Percentiles rank a stretch among this genome's conserved stretches.
Evolutionary conservation across 2,329 filamentous ascomycete genomes (phyloP).

Genomic region (Aspergillus ibericus): DNA sequence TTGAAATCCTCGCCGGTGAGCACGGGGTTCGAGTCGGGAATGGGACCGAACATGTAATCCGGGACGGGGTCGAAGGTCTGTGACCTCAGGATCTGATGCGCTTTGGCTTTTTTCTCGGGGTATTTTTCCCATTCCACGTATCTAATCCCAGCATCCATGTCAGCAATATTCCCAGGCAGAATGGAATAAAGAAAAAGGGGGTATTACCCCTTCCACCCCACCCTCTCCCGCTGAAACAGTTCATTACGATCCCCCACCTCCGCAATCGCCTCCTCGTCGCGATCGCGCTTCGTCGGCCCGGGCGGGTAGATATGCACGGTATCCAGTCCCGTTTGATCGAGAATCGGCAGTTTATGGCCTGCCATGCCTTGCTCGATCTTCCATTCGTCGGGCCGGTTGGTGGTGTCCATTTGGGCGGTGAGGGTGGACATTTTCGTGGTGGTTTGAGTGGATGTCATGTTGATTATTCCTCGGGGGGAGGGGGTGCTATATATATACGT

Average conservation of each 20-base stretch:
- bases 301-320: constrained; percentile 30
- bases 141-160: constrained; percentile 25
- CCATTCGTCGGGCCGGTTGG: constrained; percentile 58
- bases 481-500: neutral
- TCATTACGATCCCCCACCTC: constrained; percentile 41
- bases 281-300: neutral
- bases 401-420: constrained; percentile 33
- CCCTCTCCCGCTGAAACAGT: constrained; percentile 45
- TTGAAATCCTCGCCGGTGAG: constrained; percentile 60
- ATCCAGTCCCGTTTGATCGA: constrained; percentile 47
- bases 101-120: constrained; percentile 64
- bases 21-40: constrained; percentile 60
- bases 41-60: constrained; percentile 57
- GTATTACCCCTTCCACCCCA: constrained; percentile 52
- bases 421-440: neutral
- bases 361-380: constrained; percentile 55
- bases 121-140: constrained; percentile 72
- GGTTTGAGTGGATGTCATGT: neutral
- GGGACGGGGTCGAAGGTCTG: constrained; percentile 54
- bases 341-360: constrained; percentile 48
- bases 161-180: neutral
- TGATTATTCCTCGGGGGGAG: rapidly evolving
- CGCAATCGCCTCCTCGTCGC: constrained; percentile 41
- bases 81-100: constrained; percentile 55
- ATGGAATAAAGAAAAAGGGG: neutral